phyloP scores from a whole-genome alignment of 805 yeast genomes.

The Wickerhamomyces tratensis region DNA sequence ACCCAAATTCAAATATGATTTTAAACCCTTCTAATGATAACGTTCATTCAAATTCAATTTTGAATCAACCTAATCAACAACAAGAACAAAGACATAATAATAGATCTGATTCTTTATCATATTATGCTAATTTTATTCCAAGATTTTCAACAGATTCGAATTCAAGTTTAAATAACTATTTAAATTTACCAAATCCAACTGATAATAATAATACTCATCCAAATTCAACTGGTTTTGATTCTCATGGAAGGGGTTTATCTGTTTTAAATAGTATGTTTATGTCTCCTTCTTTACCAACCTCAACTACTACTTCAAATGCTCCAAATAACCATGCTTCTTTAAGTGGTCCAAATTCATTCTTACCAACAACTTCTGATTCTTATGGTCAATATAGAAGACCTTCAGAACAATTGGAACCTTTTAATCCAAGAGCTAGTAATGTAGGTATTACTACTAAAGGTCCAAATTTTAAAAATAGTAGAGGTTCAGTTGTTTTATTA shows the following conservation, averaged over 20 bases:
- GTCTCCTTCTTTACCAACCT: slow-evolving; percentile 9
- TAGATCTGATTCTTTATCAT: slow-evolving; percentile 19
- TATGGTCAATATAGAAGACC: slow-evolving; percentile 27
- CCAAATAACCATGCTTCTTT: neutral
- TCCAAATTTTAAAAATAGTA: slow-evolving; percentile 16
- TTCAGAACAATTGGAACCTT: slow-evolving; percentile 42
- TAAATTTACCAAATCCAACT: slow-evolving; percentile 7
- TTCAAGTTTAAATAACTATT: slow-evolving; percentile 15
- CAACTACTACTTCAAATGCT: neutral
- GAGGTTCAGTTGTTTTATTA: neutral
- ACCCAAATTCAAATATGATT: neutral
- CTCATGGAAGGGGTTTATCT: slow-evolving; percentile 16
- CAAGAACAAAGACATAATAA: neutral
- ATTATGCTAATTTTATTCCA: slow-evolving; percentile 16
- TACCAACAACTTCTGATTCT: slow-evolving; percentile 10
- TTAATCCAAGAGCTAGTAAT: slow-evolving; percentile 21
- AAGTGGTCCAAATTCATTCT: slow-evolving; percentile 1
- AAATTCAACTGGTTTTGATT: slow-evolving; percentile 6
- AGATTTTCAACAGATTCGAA: slow-evolving; percentile 20
- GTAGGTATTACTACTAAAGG: slow-evolving; percentile 7
- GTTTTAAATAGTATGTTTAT: slow-evolving; percentile 16
- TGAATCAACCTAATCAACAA: too few relatives aligned
- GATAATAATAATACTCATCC: slow-evolving; percentile 4
- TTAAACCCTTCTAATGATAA: too few relatives aligned
- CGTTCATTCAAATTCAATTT: too few relatives aligned